A percentile compares a stretch with the other conserved stretches of the same genome.
Conservation (phyloP, 2,329 filamentous ascomycete species). For the Ascosphaera apis region DNA sequence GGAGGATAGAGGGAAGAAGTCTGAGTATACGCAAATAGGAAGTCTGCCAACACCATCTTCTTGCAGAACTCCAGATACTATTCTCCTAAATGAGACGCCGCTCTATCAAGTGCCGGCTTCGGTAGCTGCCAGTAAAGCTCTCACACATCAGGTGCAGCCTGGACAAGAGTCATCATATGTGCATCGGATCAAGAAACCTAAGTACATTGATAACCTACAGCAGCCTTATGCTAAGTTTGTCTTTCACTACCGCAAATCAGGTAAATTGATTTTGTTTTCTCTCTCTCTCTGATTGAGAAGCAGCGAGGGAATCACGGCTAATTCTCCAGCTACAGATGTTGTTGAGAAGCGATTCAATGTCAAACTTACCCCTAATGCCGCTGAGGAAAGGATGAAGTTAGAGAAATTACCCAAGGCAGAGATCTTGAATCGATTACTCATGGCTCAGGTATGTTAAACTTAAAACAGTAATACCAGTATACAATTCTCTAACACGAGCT, state of each 20-base stretch:
- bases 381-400: conserved; percentile 7
- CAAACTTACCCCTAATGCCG: conserved; percentile 5
- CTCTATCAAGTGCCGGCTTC: conserved; percentile 7
- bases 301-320: not conserved
- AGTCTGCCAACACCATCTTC: too few relatives aligned
- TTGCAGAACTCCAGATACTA: too few relatives aligned
- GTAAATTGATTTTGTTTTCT: conserved; percentile 1
- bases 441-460: conserved; percentile 4
- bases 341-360: conserved; percentile 6
- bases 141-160: conserved; percentile 12
- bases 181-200: conserved; percentile 10
- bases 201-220: conserved; percentile 11
- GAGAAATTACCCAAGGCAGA: conserved; percentile 6
- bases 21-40: too few relatives aligned
- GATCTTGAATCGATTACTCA: conserved; percentile 8
- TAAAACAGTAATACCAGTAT: too few relatives aligned
- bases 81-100: conserved; percentile 4
- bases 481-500: too few relatives aligned
- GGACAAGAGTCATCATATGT: conserved; percentile 10
- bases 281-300: not conserved
- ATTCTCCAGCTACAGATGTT: conserved; percentile 3
- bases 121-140: conserved; percentile 4
- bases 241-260: conserved; percentile 12
- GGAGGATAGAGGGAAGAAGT: too few relatives aligned
- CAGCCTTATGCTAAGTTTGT: conserved; percentile 13